Conservation (phyloP, 352 stramenopile genomes). For the Pythium brassicae region DNA sequence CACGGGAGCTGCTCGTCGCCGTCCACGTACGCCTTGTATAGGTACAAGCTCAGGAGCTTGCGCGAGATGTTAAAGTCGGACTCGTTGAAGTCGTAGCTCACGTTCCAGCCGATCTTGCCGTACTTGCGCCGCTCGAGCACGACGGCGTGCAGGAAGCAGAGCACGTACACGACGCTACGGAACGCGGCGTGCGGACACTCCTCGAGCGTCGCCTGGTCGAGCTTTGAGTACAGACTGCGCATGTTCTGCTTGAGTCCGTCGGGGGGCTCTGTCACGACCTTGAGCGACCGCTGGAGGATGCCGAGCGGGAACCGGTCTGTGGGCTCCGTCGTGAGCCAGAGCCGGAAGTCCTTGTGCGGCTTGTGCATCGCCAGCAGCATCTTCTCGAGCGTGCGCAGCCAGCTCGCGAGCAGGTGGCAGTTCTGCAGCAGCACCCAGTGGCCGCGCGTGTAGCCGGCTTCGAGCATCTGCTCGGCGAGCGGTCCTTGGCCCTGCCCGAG, state of each 20-base stretch:
- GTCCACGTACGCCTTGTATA: conserved; percentile 93
- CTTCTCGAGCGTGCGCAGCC: conserved; percentile 92
- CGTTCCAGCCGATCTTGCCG: conserved; percentile 97
- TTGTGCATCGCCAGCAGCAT: conserved; percentile 90
- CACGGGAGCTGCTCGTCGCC: conserved; percentile 92
- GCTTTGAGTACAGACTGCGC: conserved; percentile 89
- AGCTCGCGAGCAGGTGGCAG: conserved; percentile 93
- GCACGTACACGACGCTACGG: conserved; percentile 91
- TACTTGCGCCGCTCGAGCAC: conserved; percentile 95
- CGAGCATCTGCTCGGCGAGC: conserved; percentile 93
- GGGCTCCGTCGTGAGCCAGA: conserved; percentile 95
- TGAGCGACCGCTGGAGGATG: conserved; percentile 93
- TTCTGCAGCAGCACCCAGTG: conserved; percentile 95
- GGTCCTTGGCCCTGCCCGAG: conserved; percentile 93
- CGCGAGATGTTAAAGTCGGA: conserved; percentile 94
- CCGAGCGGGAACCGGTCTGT: conserved; percentile 94
- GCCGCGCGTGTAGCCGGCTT: conserved; percentile 79
- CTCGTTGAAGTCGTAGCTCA: conserved; percentile 97
- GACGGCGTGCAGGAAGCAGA: conserved; percentile 95
- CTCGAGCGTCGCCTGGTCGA: conserved; percentile 88
- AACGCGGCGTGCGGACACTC: conserved; percentile 93
- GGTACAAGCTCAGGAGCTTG: conserved; percentile 89
- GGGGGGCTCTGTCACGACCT: conserved; percentile 95
- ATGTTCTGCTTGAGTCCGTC: conserved; percentile 97
- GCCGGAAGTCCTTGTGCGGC: conserved; percentile 92